Evolutionary conservation across 129 eudicot species (phyloP).

Genomic region (Lactuca saligna): DNA sequence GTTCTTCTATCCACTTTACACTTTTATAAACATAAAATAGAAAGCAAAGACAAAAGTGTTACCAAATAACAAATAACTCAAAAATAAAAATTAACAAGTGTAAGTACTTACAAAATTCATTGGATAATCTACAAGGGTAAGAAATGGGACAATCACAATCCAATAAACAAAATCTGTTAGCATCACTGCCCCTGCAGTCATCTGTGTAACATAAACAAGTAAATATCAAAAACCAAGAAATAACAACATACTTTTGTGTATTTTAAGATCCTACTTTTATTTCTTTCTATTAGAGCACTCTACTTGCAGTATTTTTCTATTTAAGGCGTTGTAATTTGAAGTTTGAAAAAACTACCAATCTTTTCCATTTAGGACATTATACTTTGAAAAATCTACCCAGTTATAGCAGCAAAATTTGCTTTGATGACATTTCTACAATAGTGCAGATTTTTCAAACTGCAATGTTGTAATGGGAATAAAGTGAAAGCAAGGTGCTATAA

Average conservation of each 20-base stretch:
- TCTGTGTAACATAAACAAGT: slow-evolving; percentile 50
- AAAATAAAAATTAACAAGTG: background rate
- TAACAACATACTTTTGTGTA: background rate
- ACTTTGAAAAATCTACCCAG: background rate
- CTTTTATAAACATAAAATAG: background rate
- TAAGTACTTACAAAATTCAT: slow-evolving; percentile 59
- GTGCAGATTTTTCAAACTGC: background rate
- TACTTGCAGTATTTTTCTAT: no score
- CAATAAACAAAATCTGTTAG: slow-evolving; percentile 83
- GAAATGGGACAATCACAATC: slow-evolving; percentile 71
- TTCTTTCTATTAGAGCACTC: background rate
- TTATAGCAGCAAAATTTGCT: background rate
- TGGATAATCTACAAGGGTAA: slow-evolving; percentile 53
- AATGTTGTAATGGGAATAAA: background rate
- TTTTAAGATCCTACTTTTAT: background rate
- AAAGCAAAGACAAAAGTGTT: background rate
- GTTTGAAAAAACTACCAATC: background rate
- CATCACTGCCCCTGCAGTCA: slow-evolving; percentile 79
- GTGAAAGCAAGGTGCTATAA: background rate
- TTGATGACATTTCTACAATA: background rate
- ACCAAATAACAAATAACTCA: slow-evolving; percentile 2
- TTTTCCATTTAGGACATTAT: background rate
- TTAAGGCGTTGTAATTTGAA: no score
- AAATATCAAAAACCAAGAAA: slow-evolving; percentile 10
- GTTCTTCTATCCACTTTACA: slow-evolving; percentile 6